These are phyloP conservation scores for Talaromyces sp. DNA, from an alignment of 2,329 filamentous ascomycete species.

Conservation along the genomic window DNA sequence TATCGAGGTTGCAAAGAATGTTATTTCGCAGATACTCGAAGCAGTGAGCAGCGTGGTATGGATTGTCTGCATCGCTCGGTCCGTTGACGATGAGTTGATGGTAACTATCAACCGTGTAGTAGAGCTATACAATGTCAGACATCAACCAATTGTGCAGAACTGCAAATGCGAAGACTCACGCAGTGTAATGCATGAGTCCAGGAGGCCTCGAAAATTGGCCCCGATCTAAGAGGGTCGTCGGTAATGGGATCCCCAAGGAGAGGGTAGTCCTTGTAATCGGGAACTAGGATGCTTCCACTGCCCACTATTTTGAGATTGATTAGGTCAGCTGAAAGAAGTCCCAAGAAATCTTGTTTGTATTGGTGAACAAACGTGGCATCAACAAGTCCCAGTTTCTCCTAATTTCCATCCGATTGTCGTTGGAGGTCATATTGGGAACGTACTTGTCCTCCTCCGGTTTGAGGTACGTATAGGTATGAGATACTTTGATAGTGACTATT, in stretches of 20 bases:
- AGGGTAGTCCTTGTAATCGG: slow-evolving; percentile 10
- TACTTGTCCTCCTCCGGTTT: slow-evolving; percentile 12
- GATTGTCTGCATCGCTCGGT: slow-evolving; percentile 8
- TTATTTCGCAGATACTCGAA: slow-evolving; percentile 15
- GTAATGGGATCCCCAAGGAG: slow-evolving; percentile 13
- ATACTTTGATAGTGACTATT: neutral
- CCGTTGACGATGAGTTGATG: slow-evolving; percentile 13
- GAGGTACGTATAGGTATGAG: slow-evolving; percentile 13
- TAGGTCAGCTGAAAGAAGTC: neutral
- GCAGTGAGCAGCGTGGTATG: slow-evolving; percentile 12
- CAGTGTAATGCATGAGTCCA: slow-evolving; percentile 16
- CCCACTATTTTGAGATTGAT: neutral
- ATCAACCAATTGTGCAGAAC: neutral
- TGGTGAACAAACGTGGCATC: slow-evolving; percentile 10
- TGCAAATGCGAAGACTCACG: neutral
- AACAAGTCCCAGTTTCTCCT: slow-evolving; percentile 13
- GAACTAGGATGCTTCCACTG: slow-evolving; percentile 13
- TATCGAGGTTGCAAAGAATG: slow-evolving; percentile 14
- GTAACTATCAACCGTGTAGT: slow-evolving; percentile 14
- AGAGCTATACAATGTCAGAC: slow-evolving; percentile 5
- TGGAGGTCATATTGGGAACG: slow-evolving; percentile 14
- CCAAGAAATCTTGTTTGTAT: no score
- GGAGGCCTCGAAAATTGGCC: slow-evolving; percentile 11
- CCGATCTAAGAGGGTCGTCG: slow-evolving; percentile 13
- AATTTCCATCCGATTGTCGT: slow-evolving; percentile 13